A percentile compares a stretch with the other conserved stretches of the same genome.
Evolutionary conservation across 2,329 filamentous ascomycete genomes (phyloP).

Genomic region (Penicillium glabrum): DNA sequence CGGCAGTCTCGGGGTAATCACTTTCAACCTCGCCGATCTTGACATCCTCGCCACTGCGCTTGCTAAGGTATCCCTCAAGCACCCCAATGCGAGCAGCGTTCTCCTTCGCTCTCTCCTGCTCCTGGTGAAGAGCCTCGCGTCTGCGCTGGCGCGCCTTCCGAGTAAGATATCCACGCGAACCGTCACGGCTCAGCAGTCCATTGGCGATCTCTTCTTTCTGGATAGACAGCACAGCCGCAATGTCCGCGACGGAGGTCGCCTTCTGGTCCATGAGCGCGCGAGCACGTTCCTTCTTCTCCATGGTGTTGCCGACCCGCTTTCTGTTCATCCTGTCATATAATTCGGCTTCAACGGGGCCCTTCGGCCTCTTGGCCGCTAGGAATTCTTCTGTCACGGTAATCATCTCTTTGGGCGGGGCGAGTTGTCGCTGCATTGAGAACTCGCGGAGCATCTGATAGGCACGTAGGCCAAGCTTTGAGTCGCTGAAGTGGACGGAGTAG

Average conservation of each 20-base stretch:
- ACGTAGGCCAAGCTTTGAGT: constrained; percentile 50
- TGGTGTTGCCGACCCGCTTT: constrained; percentile 43
- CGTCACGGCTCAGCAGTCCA: constrained; percentile 27
- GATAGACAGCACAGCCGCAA: constrained; percentile 56
- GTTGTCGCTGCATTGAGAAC: constrained; percentile 59
- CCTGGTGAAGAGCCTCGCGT: constrained; percentile 26
- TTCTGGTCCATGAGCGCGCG: constrained; percentile 62
- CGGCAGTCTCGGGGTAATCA: constrained; percentile 26
- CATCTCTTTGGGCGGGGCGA: constrained; percentile 47
- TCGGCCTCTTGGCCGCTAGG: constrained; percentile 39
- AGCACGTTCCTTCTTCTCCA: constrained; percentile 52
- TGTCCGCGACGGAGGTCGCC: constrained; percentile 61
- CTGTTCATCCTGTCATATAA: constrained; percentile 41
- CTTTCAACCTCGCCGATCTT: constrained; percentile 31
- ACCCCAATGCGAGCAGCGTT: constrained; percentile 26
- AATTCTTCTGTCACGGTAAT: constrained; percentile 47
- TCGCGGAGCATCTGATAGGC: constrained; percentile 61
- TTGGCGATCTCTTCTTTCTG: constrained; percentile 43
- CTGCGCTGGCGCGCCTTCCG: constrained; percentile 31
- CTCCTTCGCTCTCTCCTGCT: constrained; percentile 17
- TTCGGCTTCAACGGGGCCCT: constrained; percentile 39
- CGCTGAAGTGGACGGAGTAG: constrained; percentile 58
- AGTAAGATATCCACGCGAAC: constrained; percentile 33
- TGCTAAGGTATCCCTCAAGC: constrained; percentile 17
- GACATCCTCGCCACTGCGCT: constrained; percentile 17